Conservation (phyloP, 371 early-diverging fungal species). For the Saksenaea oblongispora region DNA sequence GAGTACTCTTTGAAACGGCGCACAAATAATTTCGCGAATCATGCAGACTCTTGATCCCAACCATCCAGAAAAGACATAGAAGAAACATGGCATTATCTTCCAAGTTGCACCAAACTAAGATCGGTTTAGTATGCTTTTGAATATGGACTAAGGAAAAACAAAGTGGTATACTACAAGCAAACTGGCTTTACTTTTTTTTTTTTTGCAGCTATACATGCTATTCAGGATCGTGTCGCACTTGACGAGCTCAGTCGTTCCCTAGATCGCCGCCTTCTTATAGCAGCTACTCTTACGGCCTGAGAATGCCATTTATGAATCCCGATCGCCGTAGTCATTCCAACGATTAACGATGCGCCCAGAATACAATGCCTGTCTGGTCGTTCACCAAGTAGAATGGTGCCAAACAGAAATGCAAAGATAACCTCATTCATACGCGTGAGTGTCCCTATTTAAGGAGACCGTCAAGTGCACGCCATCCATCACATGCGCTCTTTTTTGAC, state of each 20-base stretch:
- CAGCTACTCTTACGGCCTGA: background rate
- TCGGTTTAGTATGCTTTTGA: background rate
- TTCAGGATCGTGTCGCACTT: background rate
- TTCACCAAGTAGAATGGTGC: constrained; percentile 69
- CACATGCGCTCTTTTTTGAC: background rate
- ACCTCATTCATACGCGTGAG: constrained; percentile 84
- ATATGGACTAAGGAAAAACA: background rate
- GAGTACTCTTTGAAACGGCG: no score
- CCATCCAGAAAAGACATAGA: no score
- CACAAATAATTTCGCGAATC: no score
- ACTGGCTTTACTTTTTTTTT: background rate
- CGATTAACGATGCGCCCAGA: constrained; percentile 68
- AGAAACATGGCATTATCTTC: no score
- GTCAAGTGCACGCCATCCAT: background rate
- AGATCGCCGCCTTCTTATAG: constrained; percentile 1
- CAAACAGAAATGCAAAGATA: constrained; percentile 78
- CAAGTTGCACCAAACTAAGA: background rate
- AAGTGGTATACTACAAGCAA: background rate
- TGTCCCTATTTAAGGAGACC: constrained; percentile 32
- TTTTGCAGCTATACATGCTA: background rate
- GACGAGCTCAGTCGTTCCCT: background rate
- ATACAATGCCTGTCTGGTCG: constrained; percentile 56
- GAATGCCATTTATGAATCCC: constrained; percentile 62
- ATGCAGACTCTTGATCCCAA: no score
- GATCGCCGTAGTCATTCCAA: constrained; percentile 66